Evolutionary conservation across 2,329 filamentous ascomycete genomes (phyloP), one percentile per base, ranked within the genome.

Genomic region (Ophiostoma fasciatum): DNA sequence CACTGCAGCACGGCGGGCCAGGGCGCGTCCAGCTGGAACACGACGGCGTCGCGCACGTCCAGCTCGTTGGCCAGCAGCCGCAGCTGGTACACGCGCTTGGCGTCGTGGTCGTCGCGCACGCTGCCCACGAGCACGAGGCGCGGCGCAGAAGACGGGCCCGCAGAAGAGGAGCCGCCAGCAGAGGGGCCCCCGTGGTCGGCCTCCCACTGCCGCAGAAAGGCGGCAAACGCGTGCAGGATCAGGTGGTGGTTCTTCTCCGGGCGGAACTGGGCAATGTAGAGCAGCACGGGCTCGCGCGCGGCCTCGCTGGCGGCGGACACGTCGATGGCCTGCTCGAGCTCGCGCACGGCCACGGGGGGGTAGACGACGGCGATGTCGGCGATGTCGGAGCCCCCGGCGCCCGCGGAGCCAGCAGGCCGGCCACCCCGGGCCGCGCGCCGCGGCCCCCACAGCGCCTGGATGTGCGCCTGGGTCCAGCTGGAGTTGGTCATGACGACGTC

Each of bases 401-500:
- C 20, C 20, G 20, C 20, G 20, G 27, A 7, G 8, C 13, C 11
- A 7, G 15, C 23, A 3, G 17, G 10, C 5, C 17, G 50, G 42
- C 60, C 58, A 40, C 60, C 59, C 31, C 50, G 57, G 48, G 34
- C 36, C 7, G 36, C 31, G 2, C 66, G 64, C 49, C 60, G 62
- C 36, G 63, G 68, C 1, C 76, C 78, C 88, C 88, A 96, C 7
- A 96, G 66, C 7, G 71, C 68, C 43, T 75, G 70, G 45, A 96
- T 79, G 51, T 96, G 85, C 2, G 61, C 68, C 46, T 90, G 80
- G 0, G 90, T 98, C 90, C 90, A 98, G 40, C 72, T 82, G 5
- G 84, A 94, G 58, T 98, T 98, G 40, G 90, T 94, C 83, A 96
- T 94, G 46, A 96, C 88, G 1, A 94, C 73, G 51, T 98, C 87